Base-by-base conservation (phyloP, 768 basidiomycete genomes). In the Trametes cingulata region DNA sequence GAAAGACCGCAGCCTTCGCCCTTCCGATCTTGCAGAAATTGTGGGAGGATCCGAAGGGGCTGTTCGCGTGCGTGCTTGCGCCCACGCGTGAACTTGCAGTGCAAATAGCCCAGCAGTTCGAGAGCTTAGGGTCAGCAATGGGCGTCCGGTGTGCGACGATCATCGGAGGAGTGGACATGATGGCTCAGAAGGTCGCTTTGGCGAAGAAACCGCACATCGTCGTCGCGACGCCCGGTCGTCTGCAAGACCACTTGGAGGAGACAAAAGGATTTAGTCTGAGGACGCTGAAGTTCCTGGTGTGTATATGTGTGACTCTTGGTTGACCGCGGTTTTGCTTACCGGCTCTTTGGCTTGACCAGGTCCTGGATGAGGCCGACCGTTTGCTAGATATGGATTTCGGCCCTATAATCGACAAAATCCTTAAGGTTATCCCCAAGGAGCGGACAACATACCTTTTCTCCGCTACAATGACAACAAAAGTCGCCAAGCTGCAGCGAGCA, bases 381-480 rank as follows among this genome's bases (percentile, higher is more conserved):
- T 76, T 99, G 24, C 78, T 98, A 43, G 96, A 98, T 74, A 88
- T 98, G 85, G 96, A 98, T 72, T 98, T 98, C 64, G 94, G 93
- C 19, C 88, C 90, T 47, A 89, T 90, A 52, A 93, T 99, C 66
- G 96, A 98, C 78, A 94, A 93, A 78, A 95, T 99, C 68, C 82
- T 99, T 36, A 96, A 95, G 75, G 85, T 93, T 39, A 88, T 99
- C 63, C 97, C 96, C 20, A 92, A 87, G 69, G 95, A 98, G 67
- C 85, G 97, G 12, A 91, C 89, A 29, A 99, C 97, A 2, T 98
- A 94, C 71, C 82, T 99, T 1, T 99, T 95, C 77, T 98, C 96
- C 13, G 97, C 96, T 6, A 98, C 96, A 20, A 98, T 99, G 96
- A 96, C 97, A 12, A 94, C 93, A 14, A 98, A 98, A 76, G 94